Percentiles rank a stretch among this genome's conserved stretches.
phyloP scores from a whole-genome alignment of 768 basidiomycete genomes.

The Lactarius akahatsu region DNA sequence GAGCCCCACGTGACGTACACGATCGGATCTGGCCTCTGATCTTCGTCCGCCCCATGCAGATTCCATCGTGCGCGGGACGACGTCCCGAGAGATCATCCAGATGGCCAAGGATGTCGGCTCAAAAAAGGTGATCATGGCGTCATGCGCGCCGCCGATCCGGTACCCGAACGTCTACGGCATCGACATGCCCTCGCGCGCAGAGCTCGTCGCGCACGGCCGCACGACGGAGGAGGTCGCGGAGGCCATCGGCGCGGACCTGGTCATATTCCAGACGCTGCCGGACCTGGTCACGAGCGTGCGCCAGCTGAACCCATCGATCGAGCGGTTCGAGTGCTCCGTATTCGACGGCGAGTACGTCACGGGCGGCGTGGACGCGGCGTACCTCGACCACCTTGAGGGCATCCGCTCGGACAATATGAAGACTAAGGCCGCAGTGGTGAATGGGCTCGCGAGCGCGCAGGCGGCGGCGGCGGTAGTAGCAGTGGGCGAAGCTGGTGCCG shows the following conservation, averaged over 20 bases:
- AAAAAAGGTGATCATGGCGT: constrained; percentile 92
- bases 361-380: constrained; percentile 82
- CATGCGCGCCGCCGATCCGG: constrained; percentile 96
- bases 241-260: constrained; percentile 90
- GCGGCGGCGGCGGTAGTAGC: constrained; percentile 39
- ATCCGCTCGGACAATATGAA: constrained; percentile 83
- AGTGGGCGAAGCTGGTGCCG: constrained; percentile 24
- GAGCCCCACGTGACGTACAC: constrained; percentile 7
- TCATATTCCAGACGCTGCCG: constrained; percentile 90
- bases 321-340: constrained; percentile 91
- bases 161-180: constrained; percentile 98
- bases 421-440: constrained; percentile 41
- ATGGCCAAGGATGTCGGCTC: constrained; percentile 99
- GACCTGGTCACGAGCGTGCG: constrained; percentile 86
- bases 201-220: constrained; percentile 99
- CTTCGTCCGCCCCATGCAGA: constrained; percentile 48
- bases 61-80: constrained; percentile 97
- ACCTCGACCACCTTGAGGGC: constrained; percentile 71
- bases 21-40: constrained; percentile 8
- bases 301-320: constrained; percentile 76
- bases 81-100: constrained; percentile 97
- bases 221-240: constrained; percentile 91
- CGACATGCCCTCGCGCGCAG: constrained; percentile 95
- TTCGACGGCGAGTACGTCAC: constrained; percentile 98
- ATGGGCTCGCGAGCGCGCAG: constrained; percentile 36